Evolutionary conservation across 805 yeast species (phyloP).

Genomic region (Lipomyces spencermartinsiae): DNA sequence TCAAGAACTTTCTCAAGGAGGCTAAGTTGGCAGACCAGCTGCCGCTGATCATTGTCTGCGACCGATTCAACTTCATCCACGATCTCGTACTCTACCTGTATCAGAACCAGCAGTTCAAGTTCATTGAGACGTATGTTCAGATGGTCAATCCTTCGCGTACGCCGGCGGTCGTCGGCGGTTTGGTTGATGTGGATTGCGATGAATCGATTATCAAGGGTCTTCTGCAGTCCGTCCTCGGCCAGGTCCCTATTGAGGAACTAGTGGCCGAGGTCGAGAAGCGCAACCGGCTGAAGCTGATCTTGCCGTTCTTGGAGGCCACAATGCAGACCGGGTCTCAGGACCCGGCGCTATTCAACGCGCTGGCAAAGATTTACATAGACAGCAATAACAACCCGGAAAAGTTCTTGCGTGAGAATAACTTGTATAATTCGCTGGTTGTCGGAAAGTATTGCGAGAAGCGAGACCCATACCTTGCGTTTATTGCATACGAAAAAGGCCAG

Average conservation of each 20-base stretch:
- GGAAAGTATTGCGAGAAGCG: conserved; percentile 99
- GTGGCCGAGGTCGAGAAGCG: conserved; percentile 96
- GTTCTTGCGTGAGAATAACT: conserved; percentile 87
- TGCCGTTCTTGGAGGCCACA: conserved; percentile 92
- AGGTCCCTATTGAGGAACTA: conserved; percentile 88
- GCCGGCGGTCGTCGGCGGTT: conserved; percentile 95
- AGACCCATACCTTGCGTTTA: conserved; percentile 97
- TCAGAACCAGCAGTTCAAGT: conserved; percentile 94
- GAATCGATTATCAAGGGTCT: conserved; percentile 82
- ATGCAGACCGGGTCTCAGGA: conserved; percentile 84
- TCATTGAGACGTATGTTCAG: conserved; percentile 97
- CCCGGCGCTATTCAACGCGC: conserved; percentile 88
- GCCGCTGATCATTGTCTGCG: conserved; percentile 95
- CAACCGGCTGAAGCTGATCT: conserved; percentile 85
- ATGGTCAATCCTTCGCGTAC: conserved; percentile 96
- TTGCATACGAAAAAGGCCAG: conserved; percentile 94
- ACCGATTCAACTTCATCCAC: conserved; percentile 87
- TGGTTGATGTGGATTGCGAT: conserved; percentile 96
- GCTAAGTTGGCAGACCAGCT: conserved; percentile 92
- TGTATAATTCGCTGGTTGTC: conserved; percentile 90
- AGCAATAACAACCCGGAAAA: conserved; percentile 97
- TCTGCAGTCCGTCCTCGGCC: conserved; percentile 85
- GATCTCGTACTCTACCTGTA: conserved; percentile 91
- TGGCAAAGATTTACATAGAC: conserved; percentile 97
- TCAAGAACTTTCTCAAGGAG: conserved; percentile 95